A percentile compares a stretch with the other conserved stretches of the same genome.
Conservation (phyloP, 1,284 basidiomycete species). For the Mycosarcoma mackinlayi region DNA sequence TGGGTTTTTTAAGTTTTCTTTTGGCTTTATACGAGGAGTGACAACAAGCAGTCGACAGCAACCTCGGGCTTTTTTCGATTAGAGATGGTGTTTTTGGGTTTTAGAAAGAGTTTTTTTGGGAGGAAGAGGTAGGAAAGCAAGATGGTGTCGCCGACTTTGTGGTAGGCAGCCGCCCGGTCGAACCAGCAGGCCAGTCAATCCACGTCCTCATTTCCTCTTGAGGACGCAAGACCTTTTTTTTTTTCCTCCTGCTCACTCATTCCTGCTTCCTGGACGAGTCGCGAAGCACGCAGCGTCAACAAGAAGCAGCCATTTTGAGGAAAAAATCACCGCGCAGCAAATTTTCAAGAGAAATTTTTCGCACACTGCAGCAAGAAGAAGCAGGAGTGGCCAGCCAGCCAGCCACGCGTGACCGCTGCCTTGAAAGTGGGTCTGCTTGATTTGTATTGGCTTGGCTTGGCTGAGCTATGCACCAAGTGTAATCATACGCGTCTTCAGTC, state of each 20-base stretch:
- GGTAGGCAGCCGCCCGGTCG: slow-evolving; percentile 8
- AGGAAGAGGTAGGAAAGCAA: slow-evolving; percentile 32
- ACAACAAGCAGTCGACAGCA: slow-evolving; percentile 29
- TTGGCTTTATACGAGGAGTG: slow-evolving; percentile 42
- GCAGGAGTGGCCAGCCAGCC: not conserved
- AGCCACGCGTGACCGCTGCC: slow-evolving; percentile 12
- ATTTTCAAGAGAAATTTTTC: not conserved
- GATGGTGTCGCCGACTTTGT: slow-evolving; percentile 15
- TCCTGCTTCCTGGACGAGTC: not conserved
- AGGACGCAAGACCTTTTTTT: not conserved
- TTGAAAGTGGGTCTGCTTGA: not conserved
- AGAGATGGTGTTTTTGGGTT: slow-evolving; percentile 48
- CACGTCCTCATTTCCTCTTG: not conserved
- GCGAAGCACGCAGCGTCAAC: slow-evolving; percentile 1
- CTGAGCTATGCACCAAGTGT: slow-evolving; percentile 2
- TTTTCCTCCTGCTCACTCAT: not conserved
- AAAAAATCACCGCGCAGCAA: slow-evolving; percentile 3
- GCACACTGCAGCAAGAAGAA: slow-evolving; percentile 4
- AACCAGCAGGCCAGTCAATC: not conserved
- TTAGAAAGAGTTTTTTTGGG: slow-evolving; percentile 43
- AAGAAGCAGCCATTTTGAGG: not conserved
- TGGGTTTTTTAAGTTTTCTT: slow-evolving; percentile 39
- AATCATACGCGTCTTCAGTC: too few relatives aligned
- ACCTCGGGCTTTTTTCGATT: slow-evolving; percentile 38
- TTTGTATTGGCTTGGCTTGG: slow-evolving; percentile 10